Evolutionary conservation across 2,329 filamentous ascomycete genomes (phyloP).

Genomic region (Diaporthe aspalathi): DNA sequence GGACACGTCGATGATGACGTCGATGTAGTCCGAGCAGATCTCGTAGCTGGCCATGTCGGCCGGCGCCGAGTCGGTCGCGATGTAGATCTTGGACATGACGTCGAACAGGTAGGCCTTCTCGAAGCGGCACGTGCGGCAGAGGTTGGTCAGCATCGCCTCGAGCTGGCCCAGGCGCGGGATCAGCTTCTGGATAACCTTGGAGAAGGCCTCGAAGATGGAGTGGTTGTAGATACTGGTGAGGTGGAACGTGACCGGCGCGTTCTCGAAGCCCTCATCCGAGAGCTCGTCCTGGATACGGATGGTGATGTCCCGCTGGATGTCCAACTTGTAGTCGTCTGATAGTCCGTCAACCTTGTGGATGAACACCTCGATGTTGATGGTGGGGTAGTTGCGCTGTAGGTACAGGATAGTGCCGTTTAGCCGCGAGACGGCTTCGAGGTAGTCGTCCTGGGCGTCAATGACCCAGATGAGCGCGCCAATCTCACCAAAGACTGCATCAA

Average conservation of each 20-base stretch:
- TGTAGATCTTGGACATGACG: slow-evolving; percentile 97
- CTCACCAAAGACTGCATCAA: slow-evolving; percentile 92
- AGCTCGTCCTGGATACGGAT: slow-evolving; percentile 97
- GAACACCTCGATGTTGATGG: slow-evolving; percentile 97
- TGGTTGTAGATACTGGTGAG: slow-evolving; percentile 99
- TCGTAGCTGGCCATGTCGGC: slow-evolving; percentile 97
- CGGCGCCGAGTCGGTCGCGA: slow-evolving; percentile 92
- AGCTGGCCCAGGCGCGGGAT: slow-evolving; percentile 93
- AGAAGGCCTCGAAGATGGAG: slow-evolving; percentile 96
- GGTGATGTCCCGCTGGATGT: slow-evolving; percentile 96
- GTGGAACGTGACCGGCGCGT: slow-evolving; percentile 93
- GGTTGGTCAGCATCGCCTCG: slow-evolving; percentile 92
- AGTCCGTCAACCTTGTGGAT: slow-evolving; percentile 99
- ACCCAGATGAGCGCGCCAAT: slow-evolving; percentile 98
- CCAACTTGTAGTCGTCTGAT: slow-evolving; percentile 94
- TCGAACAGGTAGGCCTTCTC: slow-evolving; percentile 99
- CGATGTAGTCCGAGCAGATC: slow-evolving; percentile 98
- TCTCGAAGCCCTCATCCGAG: slow-evolving; percentile 91
- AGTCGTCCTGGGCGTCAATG: slow-evolving; percentile 98
- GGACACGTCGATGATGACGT: slow-evolving; percentile 96
- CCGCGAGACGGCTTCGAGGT: slow-evolving; percentile 87
- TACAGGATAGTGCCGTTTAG: slow-evolving; percentile 91
- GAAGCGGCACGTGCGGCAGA: slow-evolving; percentile 93
- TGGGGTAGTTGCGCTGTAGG: slow-evolving; percentile 87
- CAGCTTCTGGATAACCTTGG: slow-evolving; percentile 97